Conservation (phyloP, 2,329 filamentous ascomycete genomes). For the Paecilomyces sp. region DNA sequence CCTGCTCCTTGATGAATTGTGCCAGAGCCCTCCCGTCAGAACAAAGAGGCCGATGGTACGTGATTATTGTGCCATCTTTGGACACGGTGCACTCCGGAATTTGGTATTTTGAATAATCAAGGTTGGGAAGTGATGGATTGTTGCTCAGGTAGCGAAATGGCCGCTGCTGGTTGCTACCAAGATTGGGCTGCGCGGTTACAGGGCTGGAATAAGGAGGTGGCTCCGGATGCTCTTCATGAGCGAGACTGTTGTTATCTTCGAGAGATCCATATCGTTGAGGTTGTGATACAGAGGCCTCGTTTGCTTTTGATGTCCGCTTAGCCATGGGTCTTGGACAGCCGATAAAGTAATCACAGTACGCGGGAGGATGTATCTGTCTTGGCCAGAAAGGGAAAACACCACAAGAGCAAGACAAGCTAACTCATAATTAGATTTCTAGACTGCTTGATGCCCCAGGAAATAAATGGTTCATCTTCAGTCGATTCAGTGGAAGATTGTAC, state of each 20-base stretch:
- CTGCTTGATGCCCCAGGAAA: background rate
- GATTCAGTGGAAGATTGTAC: background rate
- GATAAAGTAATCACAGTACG: background rate
- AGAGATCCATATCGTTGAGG: background rate
- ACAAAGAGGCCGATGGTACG: conserved; percentile 13
- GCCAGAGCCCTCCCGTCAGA: conserved; percentile 14
- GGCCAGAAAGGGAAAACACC: background rate
- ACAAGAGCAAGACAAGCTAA: background rate
- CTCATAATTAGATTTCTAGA: background rate
- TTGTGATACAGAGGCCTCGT: background rate
- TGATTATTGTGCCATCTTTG: conserved; percentile 16
- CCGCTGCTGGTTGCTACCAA: background rate
- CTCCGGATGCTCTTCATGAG: conserved; percentile 1
- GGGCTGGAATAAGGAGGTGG: conserved; percentile 9
- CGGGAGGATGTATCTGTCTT: background rate
- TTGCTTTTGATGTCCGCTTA: background rate
- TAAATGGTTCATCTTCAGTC: background rate
- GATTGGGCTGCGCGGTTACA: background rate
- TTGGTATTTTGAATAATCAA: conserved; percentile 19
- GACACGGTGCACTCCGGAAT: conserved; percentile 16
- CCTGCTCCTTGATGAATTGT: conserved; percentile 19
- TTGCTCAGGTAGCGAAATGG: background rate
- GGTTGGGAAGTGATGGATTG: conserved; percentile 9
- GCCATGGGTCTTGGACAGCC: background rate
- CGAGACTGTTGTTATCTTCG: background rate